Base-by-base conservation (phyloP, 495 filamentous ascomycete species). In the Chaetomium tenue region DNA sequence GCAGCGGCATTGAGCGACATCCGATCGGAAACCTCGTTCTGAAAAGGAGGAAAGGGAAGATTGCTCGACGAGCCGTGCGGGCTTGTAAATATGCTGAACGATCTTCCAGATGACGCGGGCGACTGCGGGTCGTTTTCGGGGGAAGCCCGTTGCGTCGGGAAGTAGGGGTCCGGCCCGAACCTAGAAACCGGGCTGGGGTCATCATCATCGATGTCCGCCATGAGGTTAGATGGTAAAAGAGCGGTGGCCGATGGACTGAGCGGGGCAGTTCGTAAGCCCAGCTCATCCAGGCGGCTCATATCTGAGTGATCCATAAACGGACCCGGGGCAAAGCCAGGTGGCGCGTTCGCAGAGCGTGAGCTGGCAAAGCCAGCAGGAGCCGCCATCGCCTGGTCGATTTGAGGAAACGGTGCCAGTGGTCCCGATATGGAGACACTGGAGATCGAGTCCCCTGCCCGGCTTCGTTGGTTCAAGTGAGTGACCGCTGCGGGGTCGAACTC, bases 211-310 rank as follows among this genome's bases (percentile, higher is more conserved):
- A 89, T 76, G 54, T 80, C 78, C 39, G 78, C 77, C 66, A 96
- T 86, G 60, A 96, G 85, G 66, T 90, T 89, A 1, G 90, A 91
- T 25, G 91, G 91, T 26, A 96, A 77, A 28, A 94, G 79, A 25
- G 88, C 81, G 56, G 90, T 85, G 11, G 91, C 91, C 15, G 89
- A 89, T 28, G 91, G 91, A 67, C 91, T 93, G 74, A 94, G 89
- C 37, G 90, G 88, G 22, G 86, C 86, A 48, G 86, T 76, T 33
- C 72, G 71, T 42, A 78, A 67, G 60, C 75, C 73, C 11, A 75
- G 76, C 25, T 84, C 82, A 18, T 79, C 80, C 42, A 77, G 72
- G 37, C 69, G 70, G n/a, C 48, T 63, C 16, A 67, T 55, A 56
- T 82, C 80, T 28, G 72, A 77, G 52, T 81, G 68, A 51, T 79